A percentile compares a stretch with the other conserved stretches of the same genome.
Evolutionary conservation across 495 filamentous ascomycete genomes (phyloP).

Genomic region (Rostrohypoxylon terebratum): DNA sequence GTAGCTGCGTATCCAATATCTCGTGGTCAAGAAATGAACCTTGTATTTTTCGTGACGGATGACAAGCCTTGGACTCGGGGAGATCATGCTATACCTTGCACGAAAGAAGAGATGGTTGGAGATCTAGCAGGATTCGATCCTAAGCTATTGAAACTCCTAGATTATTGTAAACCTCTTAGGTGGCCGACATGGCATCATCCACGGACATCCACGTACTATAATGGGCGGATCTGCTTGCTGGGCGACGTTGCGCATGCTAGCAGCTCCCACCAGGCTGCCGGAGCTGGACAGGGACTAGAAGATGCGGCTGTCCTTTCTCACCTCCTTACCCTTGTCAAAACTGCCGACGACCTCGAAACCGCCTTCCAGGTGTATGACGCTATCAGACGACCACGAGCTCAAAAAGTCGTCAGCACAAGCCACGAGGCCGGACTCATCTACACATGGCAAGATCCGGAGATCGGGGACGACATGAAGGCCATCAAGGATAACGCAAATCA

Average conservation of each 20-base stretch:
- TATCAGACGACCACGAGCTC: conserved; percentile 54
- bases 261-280: conserved; percentile 71
- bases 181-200: conserved; percentile 73
- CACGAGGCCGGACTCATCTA: conserved; percentile 52
- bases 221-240: conserved; percentile 62
- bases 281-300: conserved; percentile 71
- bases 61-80: conserved; percentile 28
- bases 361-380: conserved; percentile 52
- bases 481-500: conserved; percentile 56
- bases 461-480: conserved; percentile 58
- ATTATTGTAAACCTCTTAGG: conserved; percentile 55
- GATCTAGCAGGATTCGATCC: conserved; percentile 44
- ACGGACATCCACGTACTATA: conserved; percentile 62
- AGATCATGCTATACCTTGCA: conserved; percentile 33
- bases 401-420: conserved; percentile 63
- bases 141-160: conserved; percentile 41
- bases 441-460: conserved; percentile 57
- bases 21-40: conserved; percentile 58
- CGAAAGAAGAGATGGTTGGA: conserved; percentile 44
- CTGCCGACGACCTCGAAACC: conserved; percentile 33
- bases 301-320: conserved; percentile 67
- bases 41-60: conserved; percentile 38
- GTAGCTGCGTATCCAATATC: conserved; percentile 69
- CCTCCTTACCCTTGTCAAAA: conserved; percentile 52
- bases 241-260: conserved; percentile 73